Conservation (phyloP, 2,329 filamentous ascomycete genomes). For the Thielaviopsis punctulata region DNA sequence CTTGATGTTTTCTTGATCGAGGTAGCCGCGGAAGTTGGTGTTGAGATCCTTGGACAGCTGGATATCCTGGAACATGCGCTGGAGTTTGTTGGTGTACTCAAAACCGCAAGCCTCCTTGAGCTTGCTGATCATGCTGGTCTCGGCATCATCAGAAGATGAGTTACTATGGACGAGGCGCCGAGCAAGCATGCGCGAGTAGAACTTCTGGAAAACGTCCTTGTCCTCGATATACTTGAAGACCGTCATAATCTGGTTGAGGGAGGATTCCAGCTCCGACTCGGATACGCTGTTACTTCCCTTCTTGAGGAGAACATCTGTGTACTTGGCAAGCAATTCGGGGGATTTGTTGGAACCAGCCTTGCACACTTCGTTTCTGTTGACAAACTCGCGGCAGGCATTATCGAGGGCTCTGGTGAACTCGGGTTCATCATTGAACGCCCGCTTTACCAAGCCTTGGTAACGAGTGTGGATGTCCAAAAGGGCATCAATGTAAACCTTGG, state of each 20-base stretch:
- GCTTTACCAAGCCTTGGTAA: slow-evolving; percentile 80
- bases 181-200: slow-evolving; percentile 92
- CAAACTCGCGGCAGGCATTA: slow-evolving; percentile 93
- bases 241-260: slow-evolving; percentile 88
- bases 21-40: slow-evolving; percentile 65
- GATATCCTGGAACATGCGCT: slow-evolving; percentile 99
- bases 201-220: slow-evolving; percentile 99
- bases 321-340: slow-evolving; percentile 86
- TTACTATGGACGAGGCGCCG: slow-evolving; percentile 88
- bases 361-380: slow-evolving; percentile 94
- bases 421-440: slow-evolving; percentile 84
- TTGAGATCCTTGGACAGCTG: slow-evolving; percentile 98
- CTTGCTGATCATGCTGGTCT: slow-evolving; percentile 99
- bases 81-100: slow-evolving; percentile 97
- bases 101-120: slow-evolving; percentile 97
- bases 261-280: slow-evolving; percentile 81
- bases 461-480: slow-evolving; percentile 86
- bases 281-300: slow-evolving; percentile 88
- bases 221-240: slow-evolving; percentile 99
- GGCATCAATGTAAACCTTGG: slow-evolving; percentile 91
- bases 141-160: slow-evolving; percentile 90
- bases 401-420: slow-evolving; percentile 93
- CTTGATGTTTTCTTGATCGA: slow-evolving; percentile 36
- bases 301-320: slow-evolving; percentile 80
- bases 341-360: slow-evolving; percentile 86